phyloP scores from a whole-genome alignment of 169 alveolate species.

The Plasmodium billcollinsi region DNA sequence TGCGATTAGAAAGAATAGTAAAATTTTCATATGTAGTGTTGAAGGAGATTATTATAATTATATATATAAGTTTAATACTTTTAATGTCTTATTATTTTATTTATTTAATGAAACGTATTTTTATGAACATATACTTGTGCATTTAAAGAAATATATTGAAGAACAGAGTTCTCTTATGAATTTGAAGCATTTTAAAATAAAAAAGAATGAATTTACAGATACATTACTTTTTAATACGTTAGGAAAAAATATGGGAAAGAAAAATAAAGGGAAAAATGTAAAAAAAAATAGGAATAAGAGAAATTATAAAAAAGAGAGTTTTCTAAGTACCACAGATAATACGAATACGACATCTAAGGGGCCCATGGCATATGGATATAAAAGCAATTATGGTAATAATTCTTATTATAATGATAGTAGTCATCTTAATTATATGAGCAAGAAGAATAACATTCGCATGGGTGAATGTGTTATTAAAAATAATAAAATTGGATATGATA shows the following conservation, averaged over 20 bases:
- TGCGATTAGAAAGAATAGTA: constrained; percentile 25
- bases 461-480: no score
- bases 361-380: not conserved
- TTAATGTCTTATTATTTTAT: constrained; percentile 26
- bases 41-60: constrained; percentile 55
- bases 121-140: constrained; percentile 12
- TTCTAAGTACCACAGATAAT: not conserved
- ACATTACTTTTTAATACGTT: not conserved
- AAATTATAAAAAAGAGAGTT: not conserved
- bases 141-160: constrained; percentile 18
- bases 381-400: not conserved
- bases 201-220: constrained; percentile 3
- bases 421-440: not conserved
- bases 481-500: no score
- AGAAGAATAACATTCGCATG: not conserved
- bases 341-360: not conserved
- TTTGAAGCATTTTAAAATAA: constrained; percentile 24
- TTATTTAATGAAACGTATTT: constrained; percentile 30
- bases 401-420: not conserved
- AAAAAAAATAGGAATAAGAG: not conserved
- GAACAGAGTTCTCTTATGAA: constrained; percentile 24
- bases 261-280: not conserved
- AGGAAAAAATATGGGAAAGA: not conserved
- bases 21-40: constrained; percentile 56
- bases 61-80: constrained; percentile 16